Percentiles rank a stretch among this genome's conserved stretches.
phyloP scores from a whole-genome alignment of 345 rosid genomes.

The Eucalyptus erythrocorys region DNA sequence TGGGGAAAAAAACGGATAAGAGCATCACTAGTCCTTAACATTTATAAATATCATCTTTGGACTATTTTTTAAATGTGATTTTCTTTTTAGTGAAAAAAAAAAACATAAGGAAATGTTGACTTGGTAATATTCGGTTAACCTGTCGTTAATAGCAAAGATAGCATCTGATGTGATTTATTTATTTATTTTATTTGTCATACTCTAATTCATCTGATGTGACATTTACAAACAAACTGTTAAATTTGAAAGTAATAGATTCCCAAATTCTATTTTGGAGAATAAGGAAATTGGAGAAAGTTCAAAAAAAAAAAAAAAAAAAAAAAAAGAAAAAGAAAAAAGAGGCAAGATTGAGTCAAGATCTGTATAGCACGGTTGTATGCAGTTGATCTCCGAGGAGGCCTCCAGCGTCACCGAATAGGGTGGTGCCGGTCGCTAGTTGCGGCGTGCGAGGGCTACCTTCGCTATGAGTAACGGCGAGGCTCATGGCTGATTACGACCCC shows the following conservation, averaged over 20 bases:
- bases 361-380: neutral
- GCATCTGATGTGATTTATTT: neutral
- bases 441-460: neutral
- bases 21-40: too few relatives aligned
- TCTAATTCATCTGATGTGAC: neutral
- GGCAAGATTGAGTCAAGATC: neutral
- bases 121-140: neutral
- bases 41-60: neutral
- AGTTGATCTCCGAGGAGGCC: neutral
- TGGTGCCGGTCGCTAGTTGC: neutral
- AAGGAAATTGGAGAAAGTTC: neutral
- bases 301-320: too few relatives aligned
- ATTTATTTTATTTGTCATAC: too few relatives aligned
- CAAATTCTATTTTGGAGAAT: neutral
- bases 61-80: neutral
- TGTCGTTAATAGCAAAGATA: neutral
- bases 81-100: neutral
- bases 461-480: neutral
- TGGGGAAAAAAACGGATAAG: neutral
- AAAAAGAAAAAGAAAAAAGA: too few relatives aligned
- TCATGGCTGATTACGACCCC: neutral
- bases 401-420: neutral
- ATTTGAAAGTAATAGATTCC: too few relatives aligned
- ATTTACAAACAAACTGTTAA: neutral
- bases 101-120: neutral